Evolutionary conservation across 495 filamentous ascomycete species (phyloP).

Genomic region (Aspergillus biplanus): DNA sequence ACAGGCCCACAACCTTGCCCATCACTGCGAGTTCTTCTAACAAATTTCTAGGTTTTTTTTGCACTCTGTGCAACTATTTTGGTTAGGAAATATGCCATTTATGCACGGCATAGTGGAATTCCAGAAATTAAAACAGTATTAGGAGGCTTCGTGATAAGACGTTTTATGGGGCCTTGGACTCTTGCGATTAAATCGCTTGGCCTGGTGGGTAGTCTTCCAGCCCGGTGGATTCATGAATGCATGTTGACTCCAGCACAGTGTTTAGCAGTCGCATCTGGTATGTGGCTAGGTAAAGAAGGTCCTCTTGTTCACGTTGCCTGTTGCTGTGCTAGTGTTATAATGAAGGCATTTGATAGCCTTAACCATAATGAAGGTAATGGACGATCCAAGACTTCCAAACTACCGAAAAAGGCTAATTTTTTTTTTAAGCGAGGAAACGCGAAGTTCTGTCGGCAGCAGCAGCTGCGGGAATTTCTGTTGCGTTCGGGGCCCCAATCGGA

Average conservation of each 20-base stretch:
- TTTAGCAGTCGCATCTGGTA: constrained; percentile 89
- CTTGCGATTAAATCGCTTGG: constrained; percentile 90
- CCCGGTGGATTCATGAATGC: no score
- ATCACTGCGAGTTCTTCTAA: background rate
- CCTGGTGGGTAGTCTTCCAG: constrained; percentile 59
- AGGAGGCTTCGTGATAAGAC: constrained; percentile 90
- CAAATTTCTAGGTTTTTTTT: constrained; percentile 68
- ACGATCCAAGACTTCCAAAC: background rate
- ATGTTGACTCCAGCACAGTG: constrained; percentile 57
- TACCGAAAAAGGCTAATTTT: constrained; percentile 3
- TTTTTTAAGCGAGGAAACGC: constrained; percentile 78
- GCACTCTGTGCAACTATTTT: constrained; percentile 77
- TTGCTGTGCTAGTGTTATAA: constrained; percentile 94
- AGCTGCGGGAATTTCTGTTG: constrained; percentile 93
- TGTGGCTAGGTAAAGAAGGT: constrained; percentile 99
- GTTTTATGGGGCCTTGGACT: constrained; percentile 93
- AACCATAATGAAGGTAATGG: constrained; percentile 82
- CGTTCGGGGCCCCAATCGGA: constrained; percentile 95
- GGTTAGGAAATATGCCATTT: constrained; percentile 80
- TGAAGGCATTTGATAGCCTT: constrained; percentile 84
- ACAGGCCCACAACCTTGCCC: constrained; percentile 28
- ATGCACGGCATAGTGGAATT: constrained; percentile 95
- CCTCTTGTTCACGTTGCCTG: constrained; percentile 97
- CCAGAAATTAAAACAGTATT: constrained; percentile 97
- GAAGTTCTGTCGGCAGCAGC: constrained; percentile 95